Evolutionary conservation across 1,284 basidiomycete genomes (phyloP), one percentile per base, ranked within the genome.

Genomic region (Serendipita sp.): DNA sequence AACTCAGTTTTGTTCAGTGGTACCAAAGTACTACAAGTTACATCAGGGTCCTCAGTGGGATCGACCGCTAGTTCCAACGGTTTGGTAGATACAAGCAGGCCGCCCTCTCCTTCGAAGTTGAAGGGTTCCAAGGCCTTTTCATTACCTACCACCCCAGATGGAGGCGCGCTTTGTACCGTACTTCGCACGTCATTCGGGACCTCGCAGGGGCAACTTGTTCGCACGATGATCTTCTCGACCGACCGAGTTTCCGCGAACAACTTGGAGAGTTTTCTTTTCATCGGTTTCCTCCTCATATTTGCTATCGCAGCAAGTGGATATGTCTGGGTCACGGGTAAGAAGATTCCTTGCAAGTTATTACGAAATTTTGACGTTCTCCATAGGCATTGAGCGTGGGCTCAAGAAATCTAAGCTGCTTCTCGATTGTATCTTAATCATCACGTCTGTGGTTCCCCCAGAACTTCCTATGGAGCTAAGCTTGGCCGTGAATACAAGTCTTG

Each of bases 221-320:
- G 93, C 67, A 97, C 93, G 0, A 97, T 97, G 93, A 93, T 97
- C 66, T 97, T 96, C 77, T 93, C 91, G 2, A 93, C 91, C 1
- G 93, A 97, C 70, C 87, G 91, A 15, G 86, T 97, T 22, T 91
- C 91, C 10, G 94, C 93, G 41, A 96, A 96, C 77, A 97, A 93
- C 73, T 65, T 88, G 64, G 94, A 97, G 72, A 87, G 84, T 1
- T 96, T 96, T 83, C 74, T 96, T 63, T 97, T 97, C 77, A 95
- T 97, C 66, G 93, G 91, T 1, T 97, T 97, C 81, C 76, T 97
- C 17, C 83, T 97, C 63, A 89, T 96, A 67, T 97, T 97, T 71
- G 93, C 94, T 60, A 90, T 97, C 68, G 93, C 92, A 50, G 94
- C 94, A 0, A 90, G 87, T 69, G 92, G 90, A 79, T 97, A 97